phyloP scores from a whole-genome alignment of 1,284 basidiomycete genomes.

The Cryptococcus sp. region DNA sequence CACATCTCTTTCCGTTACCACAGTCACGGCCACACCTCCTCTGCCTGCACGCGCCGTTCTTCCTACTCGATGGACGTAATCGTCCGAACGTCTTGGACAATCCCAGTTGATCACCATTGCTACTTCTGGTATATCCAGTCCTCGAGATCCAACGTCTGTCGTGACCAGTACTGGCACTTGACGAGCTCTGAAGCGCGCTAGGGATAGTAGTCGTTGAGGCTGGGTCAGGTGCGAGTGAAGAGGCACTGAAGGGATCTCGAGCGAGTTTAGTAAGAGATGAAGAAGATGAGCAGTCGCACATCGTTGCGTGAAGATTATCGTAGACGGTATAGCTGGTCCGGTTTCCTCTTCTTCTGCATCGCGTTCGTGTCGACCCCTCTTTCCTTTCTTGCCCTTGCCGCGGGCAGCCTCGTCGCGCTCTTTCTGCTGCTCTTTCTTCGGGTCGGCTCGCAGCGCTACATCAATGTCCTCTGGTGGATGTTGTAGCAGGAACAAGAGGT shows the following conservation, averaged over 20 bases:
- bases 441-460: conserved; percentile 32
- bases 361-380: conserved; percentile 30
- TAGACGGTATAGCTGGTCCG: conserved; percentile 67
- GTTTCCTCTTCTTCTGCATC: conserved; percentile 51
- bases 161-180: conserved; percentile 90
- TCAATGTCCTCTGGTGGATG: conserved; percentile 78
- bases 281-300: conserved; percentile 88
- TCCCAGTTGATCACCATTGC: conserved; percentile 98
- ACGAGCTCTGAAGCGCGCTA: conserved; percentile 82
- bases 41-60: conserved; percentile 92
- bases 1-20: conserved; percentile 92
- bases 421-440: conserved; percentile 36
- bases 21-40: conserved; percentile 85
- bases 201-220: conserved; percentile 77
- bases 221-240: conserved; percentile 90
- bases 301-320: conserved; percentile 91
- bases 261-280: conserved; percentile 72
- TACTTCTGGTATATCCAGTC: conserved; percentile 92
- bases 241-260: conserved; percentile 81
- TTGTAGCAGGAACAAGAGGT: conserved; percentile 86
- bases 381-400: conserved; percentile 9
- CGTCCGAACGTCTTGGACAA: conserved; percentile 64
- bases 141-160: conserved; percentile 92
- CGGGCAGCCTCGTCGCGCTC: background rate
- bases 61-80: conserved; percentile 64